Percentiles rank a stretch among this genome's conserved stretches.
phyloP scores from a whole-genome alignment of 2,329 filamentous ascomycete species.

The Talaromyces funiculosus region DNA sequence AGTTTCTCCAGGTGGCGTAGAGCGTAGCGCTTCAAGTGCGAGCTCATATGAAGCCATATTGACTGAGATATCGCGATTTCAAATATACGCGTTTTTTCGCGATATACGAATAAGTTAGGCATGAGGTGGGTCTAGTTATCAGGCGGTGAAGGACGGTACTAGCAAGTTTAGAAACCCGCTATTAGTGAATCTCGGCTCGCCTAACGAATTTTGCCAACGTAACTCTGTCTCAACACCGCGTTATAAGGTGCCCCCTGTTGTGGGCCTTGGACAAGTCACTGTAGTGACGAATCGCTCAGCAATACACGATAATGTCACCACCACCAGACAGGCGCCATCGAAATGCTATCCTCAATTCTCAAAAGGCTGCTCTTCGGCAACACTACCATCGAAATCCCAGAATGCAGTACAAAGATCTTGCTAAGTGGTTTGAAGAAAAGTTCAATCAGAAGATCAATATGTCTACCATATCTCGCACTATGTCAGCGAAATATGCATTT shows the following conservation, averaged over 20 bases:
- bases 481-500: not conserved
- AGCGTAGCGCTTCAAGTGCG: too few species aligned
- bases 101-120: too few species aligned
- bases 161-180: not conserved
- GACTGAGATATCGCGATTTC: too few species aligned
- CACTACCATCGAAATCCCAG: not conserved
- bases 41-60: too few species aligned
- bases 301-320: not conserved
- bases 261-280: not conserved
- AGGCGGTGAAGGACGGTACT: too few species aligned
- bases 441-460: conserved; percentile 2
- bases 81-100: too few species aligned
- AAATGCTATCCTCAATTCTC: conserved; percentile 7
- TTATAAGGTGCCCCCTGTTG: not conserved
- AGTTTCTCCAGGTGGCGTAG: too few species aligned
- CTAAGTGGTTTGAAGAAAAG: conserved; percentile 5
- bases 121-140: too few species aligned
- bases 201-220: not conserved
- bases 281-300: not conserved
- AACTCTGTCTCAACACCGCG: not conserved
- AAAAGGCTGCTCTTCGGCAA: conserved; percentile 1
- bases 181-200: not conserved
- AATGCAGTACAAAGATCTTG: not conserved
- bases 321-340: not conserved
- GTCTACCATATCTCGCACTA: conserved; percentile 3